These are phyloP conservation scores for Lotus japonicus DNA, from an alignment of 306 rosid species.

Conservation along the genomic window DNA sequence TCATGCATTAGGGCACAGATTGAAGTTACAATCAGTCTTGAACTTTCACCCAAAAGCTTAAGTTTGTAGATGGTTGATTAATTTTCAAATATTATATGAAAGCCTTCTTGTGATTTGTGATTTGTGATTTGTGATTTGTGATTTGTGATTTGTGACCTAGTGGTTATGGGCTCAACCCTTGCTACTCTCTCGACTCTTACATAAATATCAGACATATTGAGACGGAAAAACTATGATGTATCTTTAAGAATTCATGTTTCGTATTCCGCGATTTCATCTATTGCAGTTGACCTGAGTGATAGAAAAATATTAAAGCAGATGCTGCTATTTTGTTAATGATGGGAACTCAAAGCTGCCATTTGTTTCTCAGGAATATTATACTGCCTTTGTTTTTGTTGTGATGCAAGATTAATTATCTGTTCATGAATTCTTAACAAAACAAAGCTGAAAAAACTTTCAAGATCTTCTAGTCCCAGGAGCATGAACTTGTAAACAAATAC, in stretches of 20 bases:
- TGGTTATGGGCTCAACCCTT: neutral
- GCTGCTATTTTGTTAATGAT: neutral
- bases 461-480: conserved; percentile 71
- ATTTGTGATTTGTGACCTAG: neutral
- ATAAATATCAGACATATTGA: neutral
- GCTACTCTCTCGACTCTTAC: neutral
- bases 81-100: neutral
- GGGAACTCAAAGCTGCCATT: neutral
- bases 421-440: conserved; percentile 50
- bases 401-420: conserved; percentile 6
- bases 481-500: conserved; percentile 69
- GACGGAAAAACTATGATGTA: neutral
- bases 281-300: neutral
- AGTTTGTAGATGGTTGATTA: neutral
- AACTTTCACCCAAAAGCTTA: neutral
- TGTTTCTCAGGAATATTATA: neutral
- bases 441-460: conserved; percentile 70
- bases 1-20: neutral
- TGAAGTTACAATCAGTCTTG: neutral
- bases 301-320: neutral
- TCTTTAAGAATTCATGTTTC: neutral
- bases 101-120: neutral
- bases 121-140: no score
- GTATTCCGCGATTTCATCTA: neutral
- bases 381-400: neutral